Percentiles rank a stretch among this genome's conserved stretches.
These are phyloP conservation scores for Talaromyces sp. DNA, from an alignment of 2,329 filamentous ascomycete genomes.

Conservation along the genomic window DNA sequence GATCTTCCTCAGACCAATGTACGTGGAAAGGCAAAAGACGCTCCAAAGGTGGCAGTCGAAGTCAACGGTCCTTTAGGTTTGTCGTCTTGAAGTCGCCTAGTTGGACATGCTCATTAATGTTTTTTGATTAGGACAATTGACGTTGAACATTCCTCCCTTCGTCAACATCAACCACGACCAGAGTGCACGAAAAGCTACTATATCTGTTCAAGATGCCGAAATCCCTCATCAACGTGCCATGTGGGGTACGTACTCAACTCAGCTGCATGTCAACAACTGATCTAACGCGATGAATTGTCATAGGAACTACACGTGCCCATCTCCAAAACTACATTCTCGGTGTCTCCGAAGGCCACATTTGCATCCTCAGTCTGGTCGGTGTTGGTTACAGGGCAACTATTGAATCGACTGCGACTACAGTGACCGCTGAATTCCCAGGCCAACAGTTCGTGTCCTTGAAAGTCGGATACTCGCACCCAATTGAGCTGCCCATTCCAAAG, in stretches of 20 bases:
- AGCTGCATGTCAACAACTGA: slow-evolving; percentile 7
- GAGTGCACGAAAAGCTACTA: slow-evolving; percentile 57
- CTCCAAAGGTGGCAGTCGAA: slow-evolving; percentile 62
- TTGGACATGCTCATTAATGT: neutral
- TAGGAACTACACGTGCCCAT: slow-evolving; percentile 85
- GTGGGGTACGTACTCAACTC: slow-evolving; percentile 68
- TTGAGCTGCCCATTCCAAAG: slow-evolving; percentile 78
- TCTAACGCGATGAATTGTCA: slow-evolving; percentile 23
- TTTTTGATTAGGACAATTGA: slow-evolving; percentile 63
- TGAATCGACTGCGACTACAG: slow-evolving; percentile 69
- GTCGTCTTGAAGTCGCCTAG: slow-evolving; percentile 21
- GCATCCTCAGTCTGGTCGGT: slow-evolving; percentile 86
- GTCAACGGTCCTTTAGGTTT: slow-evolving; percentile 77
- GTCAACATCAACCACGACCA: slow-evolving; percentile 67
- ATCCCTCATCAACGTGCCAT: slow-evolving; percentile 79
- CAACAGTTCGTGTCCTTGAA: slow-evolving; percentile 91
- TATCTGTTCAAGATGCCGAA: slow-evolving; percentile 66
- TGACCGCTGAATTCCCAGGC: slow-evolving; percentile 64
- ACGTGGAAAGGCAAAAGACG: slow-evolving; percentile 59
- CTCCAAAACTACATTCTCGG: slow-evolving; percentile 87
- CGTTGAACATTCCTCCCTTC: slow-evolving; percentile 74
- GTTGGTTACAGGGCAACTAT: slow-evolving; percentile 92
- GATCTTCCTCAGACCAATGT: slow-evolving; percentile 59
- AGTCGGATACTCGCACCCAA: slow-evolving; percentile 92
- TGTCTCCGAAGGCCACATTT: slow-evolving; percentile 93